Percentiles rank a stretch among this genome's conserved stretches.
Conservation (phyloP, 2,329 filamentous ascomycete species). For the Talaromyces marneffei region DNA sequence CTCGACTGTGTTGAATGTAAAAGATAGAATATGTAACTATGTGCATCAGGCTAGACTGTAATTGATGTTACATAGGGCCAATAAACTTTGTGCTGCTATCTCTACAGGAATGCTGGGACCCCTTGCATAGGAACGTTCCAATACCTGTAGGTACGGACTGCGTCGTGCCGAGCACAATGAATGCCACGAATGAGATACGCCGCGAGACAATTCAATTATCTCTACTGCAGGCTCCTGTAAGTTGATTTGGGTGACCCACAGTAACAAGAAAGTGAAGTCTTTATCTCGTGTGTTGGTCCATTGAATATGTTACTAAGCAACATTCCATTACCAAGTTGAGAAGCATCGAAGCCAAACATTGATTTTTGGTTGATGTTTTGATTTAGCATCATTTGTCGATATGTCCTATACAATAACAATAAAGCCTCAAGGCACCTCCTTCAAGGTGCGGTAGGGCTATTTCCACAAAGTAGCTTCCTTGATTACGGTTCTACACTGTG, state of each 20-base stretch:
- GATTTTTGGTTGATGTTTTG: background rate
- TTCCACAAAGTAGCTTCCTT: background rate
- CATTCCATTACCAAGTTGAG: background rate
- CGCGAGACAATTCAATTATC: background rate
- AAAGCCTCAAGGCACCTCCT: background rate
- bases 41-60: too few species aligned
- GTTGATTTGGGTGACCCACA: background rate
- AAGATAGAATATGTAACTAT: background rate
- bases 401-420: background rate
- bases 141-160: background rate
- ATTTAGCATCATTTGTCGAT: background rate
- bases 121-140: conserved; percentile 1
- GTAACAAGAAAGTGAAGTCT: background rate
- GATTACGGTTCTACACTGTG: background rate
- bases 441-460: background rate
- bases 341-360: background rate
- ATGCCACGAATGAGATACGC: background rate
- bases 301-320: background rate
- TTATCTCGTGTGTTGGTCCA: background rate
- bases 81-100: background rate
- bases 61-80: background rate
- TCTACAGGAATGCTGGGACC: background rate
- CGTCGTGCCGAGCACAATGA: background rate
- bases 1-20: too few species aligned
- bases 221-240: background rate